Base-by-base conservation (phyloP, 23 red algal genomes). In the Chondrus crispus region DNA sequence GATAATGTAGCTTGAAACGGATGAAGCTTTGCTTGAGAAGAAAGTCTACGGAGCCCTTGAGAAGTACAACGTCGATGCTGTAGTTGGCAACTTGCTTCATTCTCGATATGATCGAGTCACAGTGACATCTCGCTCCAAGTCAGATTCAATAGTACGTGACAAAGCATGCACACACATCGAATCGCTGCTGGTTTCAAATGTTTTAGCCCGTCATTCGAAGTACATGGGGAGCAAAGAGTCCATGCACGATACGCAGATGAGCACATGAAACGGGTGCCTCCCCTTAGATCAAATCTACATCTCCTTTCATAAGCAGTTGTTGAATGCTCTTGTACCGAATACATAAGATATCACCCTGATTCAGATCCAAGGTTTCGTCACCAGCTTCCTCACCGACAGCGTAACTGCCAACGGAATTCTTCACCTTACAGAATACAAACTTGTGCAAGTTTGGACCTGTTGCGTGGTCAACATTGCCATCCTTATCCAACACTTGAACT, bases 1-100 rank as follows among this genome's bases (percentile, higher is more conserved):
- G n/a, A n/a, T n/a, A 32, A 32, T 19, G 18, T 32, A 96, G 93
- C 90, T 98, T 18, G 96, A 98, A 79, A 98, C 96, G 41, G 88
- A 95, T 73, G 24, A 36, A 88, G 62, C 42, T 14, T 24, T 95
- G 12, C 64, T 98, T 39, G 38, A 18, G 20, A 36, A 75, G 48
- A 91, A 93, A 32, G 88, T 88, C 19, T 33, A 43, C 19, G 74
- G 29, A 9, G 75, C 92, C 12, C 74, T 95, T 24, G 63, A 62
- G 37, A 37, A 63, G 20, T 92, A 91, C 79, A 72, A 62, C 5
- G 88, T 95, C 46, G 53, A 98, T 73, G 85, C 89, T 9, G 92
- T 98, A 33, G 88, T 98, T 11, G 96, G 85, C 29, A 98, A 98
- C 83, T 24, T 90, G 8, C 76, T 98, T 29, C 28, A 92, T 9